phyloP scores from a whole-genome alignment of 371 early-diverging fungal species.

The Capillidium heterosporum region DNA sequence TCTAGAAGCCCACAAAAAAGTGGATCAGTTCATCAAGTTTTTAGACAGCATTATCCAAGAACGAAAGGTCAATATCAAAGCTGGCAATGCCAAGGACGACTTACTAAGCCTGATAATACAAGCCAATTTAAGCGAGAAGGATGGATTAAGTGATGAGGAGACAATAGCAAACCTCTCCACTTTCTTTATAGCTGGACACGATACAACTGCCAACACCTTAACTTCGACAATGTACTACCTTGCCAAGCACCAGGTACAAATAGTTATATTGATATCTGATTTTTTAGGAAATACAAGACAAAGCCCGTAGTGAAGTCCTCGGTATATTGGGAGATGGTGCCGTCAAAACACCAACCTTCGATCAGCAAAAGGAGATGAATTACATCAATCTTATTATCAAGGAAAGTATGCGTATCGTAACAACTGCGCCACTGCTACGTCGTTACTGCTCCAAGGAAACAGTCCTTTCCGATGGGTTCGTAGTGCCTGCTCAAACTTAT shows the following conservation, averaged over 20 bases:
- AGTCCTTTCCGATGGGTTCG: neutral
- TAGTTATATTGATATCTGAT: too few relatives aligned
- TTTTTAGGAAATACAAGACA: constrained; percentile 4
- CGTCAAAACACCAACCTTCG: neutral
- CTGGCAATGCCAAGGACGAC: neutral
- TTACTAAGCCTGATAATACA: neutral
- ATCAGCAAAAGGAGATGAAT: neutral
- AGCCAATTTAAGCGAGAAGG: neutral
- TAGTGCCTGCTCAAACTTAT: neutral
- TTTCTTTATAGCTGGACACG: constrained; percentile 26
- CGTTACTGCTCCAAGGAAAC: neutral
- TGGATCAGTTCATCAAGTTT: neutral
- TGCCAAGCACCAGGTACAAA: constrained; percentile 9
- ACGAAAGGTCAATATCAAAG: neutral
- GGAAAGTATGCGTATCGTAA: neutral
- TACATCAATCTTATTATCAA: neutral
- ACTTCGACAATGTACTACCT: constrained; percentile 18
- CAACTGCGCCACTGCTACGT: neutral
- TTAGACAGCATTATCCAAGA: neutral
- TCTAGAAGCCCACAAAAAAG: neutral
- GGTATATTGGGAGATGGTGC: neutral
- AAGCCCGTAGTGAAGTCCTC: neutral
- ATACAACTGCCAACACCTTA: constrained; percentile 20
- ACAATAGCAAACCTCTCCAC: constrained; percentile 10
- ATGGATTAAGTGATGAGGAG: constrained; percentile 8